phyloP scores from a whole-genome alignment of 2,329 filamentous ascomycete genomes.

The Ophiostoma piceae region DNA sequence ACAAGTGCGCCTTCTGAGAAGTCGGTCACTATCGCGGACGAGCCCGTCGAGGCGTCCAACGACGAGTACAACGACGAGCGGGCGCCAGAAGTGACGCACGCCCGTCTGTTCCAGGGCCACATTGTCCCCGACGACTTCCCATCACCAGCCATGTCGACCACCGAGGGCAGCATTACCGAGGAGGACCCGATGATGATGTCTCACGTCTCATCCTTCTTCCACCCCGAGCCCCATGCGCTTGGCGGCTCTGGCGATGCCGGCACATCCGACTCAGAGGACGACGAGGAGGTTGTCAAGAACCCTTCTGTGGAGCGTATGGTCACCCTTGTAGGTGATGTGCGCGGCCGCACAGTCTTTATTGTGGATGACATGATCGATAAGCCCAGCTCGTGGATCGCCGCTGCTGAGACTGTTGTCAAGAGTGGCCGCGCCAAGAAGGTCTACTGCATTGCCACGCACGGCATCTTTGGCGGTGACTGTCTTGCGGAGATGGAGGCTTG shows the following conservation, averaged over 20 bases:
- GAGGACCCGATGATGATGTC: constrained; percentile 79
- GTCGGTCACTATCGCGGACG: not conserved
- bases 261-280: constrained; percentile 85
- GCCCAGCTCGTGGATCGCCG: constrained; percentile 92
- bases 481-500: constrained; percentile 86
- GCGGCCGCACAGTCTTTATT: constrained; percentile 81
- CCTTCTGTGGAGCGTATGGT: constrained; percentile 87
- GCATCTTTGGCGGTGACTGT: constrained; percentile 84
- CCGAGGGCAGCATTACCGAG: constrained; percentile 60
- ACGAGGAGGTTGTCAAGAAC: constrained; percentile 61
- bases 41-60: not conserved
- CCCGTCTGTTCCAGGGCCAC: constrained; percentile 85
- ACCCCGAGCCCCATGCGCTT: constrained; percentile 62
- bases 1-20: constrained; percentile 10
- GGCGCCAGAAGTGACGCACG: constrained; percentile 84
- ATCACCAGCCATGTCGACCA: constrained; percentile 66
- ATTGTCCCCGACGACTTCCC: constrained; percentile 92
- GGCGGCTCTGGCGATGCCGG: constrained; percentile 80
- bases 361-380: constrained; percentile 99
- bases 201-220: constrained; percentile 73
- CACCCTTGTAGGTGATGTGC: constrained; percentile 93
- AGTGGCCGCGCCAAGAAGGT: constrained; percentile 86
- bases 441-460: constrained; percentile 96
- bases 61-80: constrained; percentile 69
- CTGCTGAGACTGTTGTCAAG: constrained; percentile 94